Conservation (phyloP, 345 rosid species). For the Salix udensis region DNA sequence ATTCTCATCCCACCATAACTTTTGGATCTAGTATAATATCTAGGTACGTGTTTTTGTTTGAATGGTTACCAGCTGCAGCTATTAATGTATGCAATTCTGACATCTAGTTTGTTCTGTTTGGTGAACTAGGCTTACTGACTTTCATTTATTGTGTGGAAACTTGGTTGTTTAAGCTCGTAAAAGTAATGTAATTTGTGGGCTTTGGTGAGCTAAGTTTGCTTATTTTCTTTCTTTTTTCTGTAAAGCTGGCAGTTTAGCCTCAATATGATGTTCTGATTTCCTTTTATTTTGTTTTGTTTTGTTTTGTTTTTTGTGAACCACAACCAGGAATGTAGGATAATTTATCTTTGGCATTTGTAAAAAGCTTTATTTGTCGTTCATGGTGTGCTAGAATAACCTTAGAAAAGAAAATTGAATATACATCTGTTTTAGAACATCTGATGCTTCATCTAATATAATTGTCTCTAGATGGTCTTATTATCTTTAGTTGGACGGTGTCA, state of each 20-base stretch:
- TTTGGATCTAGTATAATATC: constrained; percentile 27
- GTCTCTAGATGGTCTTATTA: not conserved
- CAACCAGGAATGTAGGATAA: not conserved
- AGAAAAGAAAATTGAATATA: not conserved
- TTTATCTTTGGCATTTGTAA: not conserved
- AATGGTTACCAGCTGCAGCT: not conserved
- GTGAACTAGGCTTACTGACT: not conserved
- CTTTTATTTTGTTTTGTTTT: not conserved
- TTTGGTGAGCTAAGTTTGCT: not conserved
- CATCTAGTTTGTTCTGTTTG: not conserved
- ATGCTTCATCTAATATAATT: not conserved
- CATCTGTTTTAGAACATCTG: not conserved
- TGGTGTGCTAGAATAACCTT: not conserved
- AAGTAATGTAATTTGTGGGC: not conserved
- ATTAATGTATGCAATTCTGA: constrained; percentile 11
- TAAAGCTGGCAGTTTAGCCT: not conserved
- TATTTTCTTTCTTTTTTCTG: not conserved
- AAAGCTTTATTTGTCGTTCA: not conserved
- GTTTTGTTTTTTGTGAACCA: not conserved
- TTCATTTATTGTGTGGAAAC: not conserved
- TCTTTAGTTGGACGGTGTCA: not conserved
- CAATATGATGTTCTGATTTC: not conserved
- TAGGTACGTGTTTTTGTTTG: constrained; percentile 34
- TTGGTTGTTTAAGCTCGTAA: not conserved
- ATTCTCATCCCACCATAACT: constrained; percentile 33